phyloP scores from a whole-genome alignment of 2,329 filamentous ascomycete species.

The Aspergillus awamori region DNA sequence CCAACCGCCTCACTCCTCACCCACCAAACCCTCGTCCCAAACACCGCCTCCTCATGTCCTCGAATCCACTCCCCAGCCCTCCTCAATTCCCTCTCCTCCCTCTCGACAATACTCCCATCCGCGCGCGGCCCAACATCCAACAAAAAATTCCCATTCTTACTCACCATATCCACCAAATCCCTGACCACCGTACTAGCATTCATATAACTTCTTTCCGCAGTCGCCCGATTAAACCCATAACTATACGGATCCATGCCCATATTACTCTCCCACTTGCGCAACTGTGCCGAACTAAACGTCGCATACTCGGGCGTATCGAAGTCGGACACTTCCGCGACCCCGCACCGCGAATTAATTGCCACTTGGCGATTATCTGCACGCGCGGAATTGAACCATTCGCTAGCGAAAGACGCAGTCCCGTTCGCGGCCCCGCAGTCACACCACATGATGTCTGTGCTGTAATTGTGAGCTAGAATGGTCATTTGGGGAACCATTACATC shows the following conservation, averaged over 20 bases:
- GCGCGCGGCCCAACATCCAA: conserved; percentile 60
- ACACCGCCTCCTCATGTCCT: conserved; percentile 58
- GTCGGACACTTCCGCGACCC: conserved; percentile 52
- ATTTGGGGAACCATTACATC: conserved; percentile 42
- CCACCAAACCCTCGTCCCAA: conserved; percentile 61
- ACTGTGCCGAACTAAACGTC: conserved; percentile 53
- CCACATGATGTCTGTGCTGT: conserved; percentile 53
- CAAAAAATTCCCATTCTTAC: conserved; percentile 61
- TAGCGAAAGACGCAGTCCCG: conserved; percentile 46
- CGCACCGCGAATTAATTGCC: conserved; percentile 61
- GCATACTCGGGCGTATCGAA: conserved; percentile 65
- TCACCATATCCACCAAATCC: conserved; percentile 56
- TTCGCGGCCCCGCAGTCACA: conserved; percentile 52
- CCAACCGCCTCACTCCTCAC: conserved; percentile 40
- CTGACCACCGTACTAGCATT: conserved; percentile 53
- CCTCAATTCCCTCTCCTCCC: conserved; percentile 52
- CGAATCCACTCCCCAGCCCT: conserved; percentile 60
- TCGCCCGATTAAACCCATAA: conserved; percentile 64
- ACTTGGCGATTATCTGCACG: conserved; percentile 51
- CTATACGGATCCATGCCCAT: conserved; percentile 63
- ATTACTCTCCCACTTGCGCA: conserved; percentile 63
- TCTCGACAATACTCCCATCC: conserved; percentile 56
- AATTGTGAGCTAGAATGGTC: conserved; percentile 43
- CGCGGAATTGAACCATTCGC: conserved; percentile 48
- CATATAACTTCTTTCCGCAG: conserved; percentile 53